Conservation (phyloP, 345 rosid species). For the Odontarrhena argentea region DNA sequence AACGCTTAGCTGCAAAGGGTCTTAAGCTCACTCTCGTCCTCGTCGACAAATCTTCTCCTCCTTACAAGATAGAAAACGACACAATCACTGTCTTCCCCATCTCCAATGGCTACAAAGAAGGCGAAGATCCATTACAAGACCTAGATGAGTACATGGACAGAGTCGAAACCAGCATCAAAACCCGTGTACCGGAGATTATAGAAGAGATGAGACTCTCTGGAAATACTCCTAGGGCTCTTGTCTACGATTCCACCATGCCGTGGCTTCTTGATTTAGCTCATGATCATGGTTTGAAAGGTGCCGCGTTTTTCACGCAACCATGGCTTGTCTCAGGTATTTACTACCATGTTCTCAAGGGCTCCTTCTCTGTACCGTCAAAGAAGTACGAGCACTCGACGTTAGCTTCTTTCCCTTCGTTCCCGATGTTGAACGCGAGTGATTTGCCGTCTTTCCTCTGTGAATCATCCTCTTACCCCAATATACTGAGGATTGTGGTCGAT, state of each 20-base stretch:
- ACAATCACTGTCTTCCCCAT: slow-evolving; percentile 41
- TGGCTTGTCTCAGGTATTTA: slow-evolving; percentile 50
- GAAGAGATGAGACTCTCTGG: slow-evolving; percentile 26
- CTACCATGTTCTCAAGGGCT: slow-evolving; percentile 42
- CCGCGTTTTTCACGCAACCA: slow-evolving; percentile 51
- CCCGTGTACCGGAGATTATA: slow-evolving; percentile 42
- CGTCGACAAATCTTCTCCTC: slow-evolving; percentile 36
- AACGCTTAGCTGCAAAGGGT: slow-evolving; percentile 57
- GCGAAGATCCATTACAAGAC: slow-evolving; percentile 8
- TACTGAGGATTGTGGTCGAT: slow-evolving; percentile 14
- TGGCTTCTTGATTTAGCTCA: slow-evolving; percentile 58
- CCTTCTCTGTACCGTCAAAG: slow-evolving; percentile 25
- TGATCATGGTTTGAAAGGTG: slow-evolving; percentile 40
- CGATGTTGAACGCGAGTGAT: slow-evolving; percentile 39
- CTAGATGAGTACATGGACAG: slow-evolving; percentile 35
- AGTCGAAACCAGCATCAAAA: slow-evolving; percentile 29
- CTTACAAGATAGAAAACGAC: slow-evolving; percentile 34
- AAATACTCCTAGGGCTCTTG: slow-evolving; percentile 33
- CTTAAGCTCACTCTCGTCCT: slow-evolving; percentile 45
- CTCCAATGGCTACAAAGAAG: slow-evolving; percentile 41
- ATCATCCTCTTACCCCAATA: slow-evolving; percentile 24
- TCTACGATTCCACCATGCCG: slow-evolving; percentile 53
- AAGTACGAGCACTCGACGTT: slow-evolving; percentile 35
- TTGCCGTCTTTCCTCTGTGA: slow-evolving; percentile 48
- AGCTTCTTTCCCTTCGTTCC: slow-evolving; percentile 47